These are phyloP conservation scores for Saccharomyces hybrid DNA, from an alignment of 1,139 yeast species.

Conservation along the genomic window DNA sequence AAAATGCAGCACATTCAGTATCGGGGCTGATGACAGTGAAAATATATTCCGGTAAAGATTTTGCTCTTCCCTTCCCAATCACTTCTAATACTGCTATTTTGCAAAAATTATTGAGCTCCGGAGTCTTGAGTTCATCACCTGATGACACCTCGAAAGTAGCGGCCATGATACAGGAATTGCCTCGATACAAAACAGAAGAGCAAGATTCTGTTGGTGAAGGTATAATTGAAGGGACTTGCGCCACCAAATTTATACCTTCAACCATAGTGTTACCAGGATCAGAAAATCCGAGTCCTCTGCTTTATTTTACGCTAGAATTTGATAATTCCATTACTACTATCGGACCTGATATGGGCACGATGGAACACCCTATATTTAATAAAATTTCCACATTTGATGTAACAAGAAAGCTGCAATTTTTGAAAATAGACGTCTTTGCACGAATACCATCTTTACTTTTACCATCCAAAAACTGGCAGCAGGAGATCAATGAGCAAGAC, in stretches of 20 bases:
- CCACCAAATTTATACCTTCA: slow-evolving; percentile 48
- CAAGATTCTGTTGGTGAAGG: slow-evolving; percentile 22
- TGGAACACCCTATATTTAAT: slow-evolving; percentile 63
- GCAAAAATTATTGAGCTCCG: slow-evolving; percentile 21
- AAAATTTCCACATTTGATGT: slow-evolving; percentile 88
- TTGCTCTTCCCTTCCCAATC: slow-evolving; percentile 27
- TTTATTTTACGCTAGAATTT: slow-evolving; percentile 64
- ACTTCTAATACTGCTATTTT: slow-evolving; percentile 27
- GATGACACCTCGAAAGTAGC: slow-evolving; percentile 14
- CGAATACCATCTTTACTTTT: slow-evolving; percentile 62
- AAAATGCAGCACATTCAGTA: slow-evolving; percentile 7
- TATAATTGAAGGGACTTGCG: slow-evolving; percentile 25
- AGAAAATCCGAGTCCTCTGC: slow-evolving; percentile 43
- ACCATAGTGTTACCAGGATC: slow-evolving; percentile 51
- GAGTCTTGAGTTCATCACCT: slow-evolving; percentile 13
- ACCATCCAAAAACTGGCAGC: slow-evolving; percentile 38
- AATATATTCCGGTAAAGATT: slow-evolving; percentile 28
- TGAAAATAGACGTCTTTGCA: slow-evolving; percentile 64
- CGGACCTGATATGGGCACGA: slow-evolving; percentile 68
- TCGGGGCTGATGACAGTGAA: slow-evolving; percentile 29
- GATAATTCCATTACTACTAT: slow-evolving; percentile 73
- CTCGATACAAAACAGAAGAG: slow-evolving; percentile 14
- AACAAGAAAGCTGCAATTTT: slow-evolving; percentile 47
- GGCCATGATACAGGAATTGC: slow-evolving; percentile 18
- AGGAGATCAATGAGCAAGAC: slow-evolving; percentile 19